These are phyloP conservation scores for Fusarium palustre DNA, from an alignment of 2,329 filamentous ascomycete genomes.

Conservation along the genomic window DNA sequence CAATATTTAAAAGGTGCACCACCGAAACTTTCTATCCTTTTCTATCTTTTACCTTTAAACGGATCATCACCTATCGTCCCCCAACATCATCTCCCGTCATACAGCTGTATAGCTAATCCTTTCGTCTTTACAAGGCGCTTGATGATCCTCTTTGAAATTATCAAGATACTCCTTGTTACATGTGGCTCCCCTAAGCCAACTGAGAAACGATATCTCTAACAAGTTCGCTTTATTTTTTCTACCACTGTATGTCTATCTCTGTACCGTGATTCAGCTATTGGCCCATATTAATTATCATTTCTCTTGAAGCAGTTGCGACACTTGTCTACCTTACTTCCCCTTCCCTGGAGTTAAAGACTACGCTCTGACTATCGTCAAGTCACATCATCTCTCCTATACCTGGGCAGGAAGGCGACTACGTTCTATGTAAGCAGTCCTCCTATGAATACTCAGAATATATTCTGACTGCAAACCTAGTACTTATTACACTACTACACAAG, in stretches of 20 bases:
- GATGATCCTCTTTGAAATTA: neutral
- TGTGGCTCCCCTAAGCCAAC: neutral
- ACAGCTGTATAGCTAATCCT: too few species aligned
- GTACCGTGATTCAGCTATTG: neutral
- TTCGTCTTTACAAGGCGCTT: neutral
- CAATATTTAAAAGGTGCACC: slow-evolving; percentile 5
- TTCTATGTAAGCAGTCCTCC: neutral
- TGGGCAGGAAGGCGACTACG: fast-evolving
- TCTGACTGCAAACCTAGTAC: neutral
- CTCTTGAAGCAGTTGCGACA: neutral
- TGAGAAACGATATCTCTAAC: too few species aligned
- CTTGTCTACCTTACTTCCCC: neutral
- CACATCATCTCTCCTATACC: neutral
- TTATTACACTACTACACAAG: neutral
- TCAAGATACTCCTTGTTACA: neutral
- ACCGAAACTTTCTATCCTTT: neutral
- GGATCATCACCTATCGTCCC: neutral
- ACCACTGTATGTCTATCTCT: neutral
- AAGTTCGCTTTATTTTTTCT: slow-evolving; percentile 1
- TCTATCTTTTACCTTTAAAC: neutral
- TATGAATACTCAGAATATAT: neutral
- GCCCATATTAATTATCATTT: neutral
- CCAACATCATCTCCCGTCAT: neutral
- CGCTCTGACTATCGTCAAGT: neutral
- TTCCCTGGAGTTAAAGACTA: neutral